These are phyloP conservation scores for Trichoderma koningii DNA, from an alignment of 2,329 filamentous ascomycete genomes.

Conservation along the genomic window DNA sequence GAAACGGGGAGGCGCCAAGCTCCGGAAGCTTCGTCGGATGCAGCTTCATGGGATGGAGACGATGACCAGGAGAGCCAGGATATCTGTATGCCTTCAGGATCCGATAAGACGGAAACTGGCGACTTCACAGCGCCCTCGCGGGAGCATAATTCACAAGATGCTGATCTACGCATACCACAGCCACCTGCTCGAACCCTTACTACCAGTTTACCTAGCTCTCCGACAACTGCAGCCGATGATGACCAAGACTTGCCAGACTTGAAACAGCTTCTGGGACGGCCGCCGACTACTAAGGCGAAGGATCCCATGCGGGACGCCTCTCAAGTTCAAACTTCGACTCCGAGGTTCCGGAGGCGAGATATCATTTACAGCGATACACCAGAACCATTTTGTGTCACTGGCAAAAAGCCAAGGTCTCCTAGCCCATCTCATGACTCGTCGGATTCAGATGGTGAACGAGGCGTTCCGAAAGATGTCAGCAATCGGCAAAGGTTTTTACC, in stretches of 20 bases:
- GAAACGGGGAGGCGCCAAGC: slow-evolving; percentile 34
- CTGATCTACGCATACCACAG: slow-evolving; percentile 34
- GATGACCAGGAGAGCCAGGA: slow-evolving; percentile 56
- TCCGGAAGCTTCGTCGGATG: slow-evolving; percentile 44
- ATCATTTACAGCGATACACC: slow-evolving; percentile 40
- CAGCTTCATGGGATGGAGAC: slow-evolving; percentile 48
- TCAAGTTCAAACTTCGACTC: slow-evolving; percentile 34
- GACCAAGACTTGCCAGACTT: slow-evolving; percentile 45
- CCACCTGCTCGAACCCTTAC: slow-evolving; percentile 35
- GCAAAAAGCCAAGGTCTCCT: neutral
- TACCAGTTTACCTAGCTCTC: slow-evolving; percentile 42
- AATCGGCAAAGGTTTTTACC: neutral
- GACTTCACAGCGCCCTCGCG: slow-evolving; percentile 30
- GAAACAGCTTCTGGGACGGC: slow-evolving; percentile 38
- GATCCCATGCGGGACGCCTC: slow-evolving; percentile 33
- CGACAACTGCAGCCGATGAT: slow-evolving; percentile 43
- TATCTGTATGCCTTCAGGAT: slow-evolving; percentile 36
- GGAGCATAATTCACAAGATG: slow-evolving; percentile 31
- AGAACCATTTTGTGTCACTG: slow-evolving; percentile 28
- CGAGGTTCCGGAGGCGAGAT: slow-evolving; percentile 38
- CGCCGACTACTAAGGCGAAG: slow-evolving; percentile 27
- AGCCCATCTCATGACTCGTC: neutral
- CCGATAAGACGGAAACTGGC: slow-evolving; percentile 41
- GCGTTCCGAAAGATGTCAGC: neutral
- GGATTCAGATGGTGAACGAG: neutral